phyloP scores from a whole-genome alignment of 192 early-diverging fungal species.

The Mortierella alpina region DNA sequence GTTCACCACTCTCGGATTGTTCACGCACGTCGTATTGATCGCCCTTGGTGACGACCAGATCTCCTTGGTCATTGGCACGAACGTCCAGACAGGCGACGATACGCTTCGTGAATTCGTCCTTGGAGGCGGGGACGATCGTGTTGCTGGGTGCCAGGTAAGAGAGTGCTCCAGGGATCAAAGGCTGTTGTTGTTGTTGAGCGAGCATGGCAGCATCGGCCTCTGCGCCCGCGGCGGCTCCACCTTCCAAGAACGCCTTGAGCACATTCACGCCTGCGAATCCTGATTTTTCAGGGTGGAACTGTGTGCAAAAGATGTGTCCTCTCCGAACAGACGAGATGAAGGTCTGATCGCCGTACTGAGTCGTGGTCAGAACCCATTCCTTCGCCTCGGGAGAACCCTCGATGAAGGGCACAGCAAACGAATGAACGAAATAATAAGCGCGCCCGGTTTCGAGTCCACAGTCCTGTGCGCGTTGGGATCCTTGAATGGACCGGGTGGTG shows the following conservation, averaged over 20 bases:
- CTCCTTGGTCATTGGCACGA: conserved; percentile 95
- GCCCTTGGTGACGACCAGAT: conserved; percentile 99
- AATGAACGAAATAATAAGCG: conserved; percentile 98
- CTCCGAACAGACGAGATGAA: conserved; percentile 87
- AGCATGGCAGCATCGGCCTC: conserved; percentile 15
- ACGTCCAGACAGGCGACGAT: conserved; percentile 99
- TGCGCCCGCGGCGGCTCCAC: conserved; percentile 37
- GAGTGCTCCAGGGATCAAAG: conserved; percentile 26
- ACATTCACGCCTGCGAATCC: conserved; percentile 89
- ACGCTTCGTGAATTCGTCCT: conserved; percentile 82
- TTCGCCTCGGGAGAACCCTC: conserved; percentile 54
- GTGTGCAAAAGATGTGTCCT: conserved; percentile 94
- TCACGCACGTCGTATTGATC: conserved; percentile 99
- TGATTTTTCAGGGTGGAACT: conserved; percentile 99
- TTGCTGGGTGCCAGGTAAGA: conserved; percentile 18
- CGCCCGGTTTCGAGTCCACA: conserved; percentile 43
- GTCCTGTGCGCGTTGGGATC: conserved; percentile 9
- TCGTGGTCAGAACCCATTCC: conserved; percentile 84
- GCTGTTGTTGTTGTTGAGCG: conserved; percentile 1
- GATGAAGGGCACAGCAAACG: conserved; percentile 83
- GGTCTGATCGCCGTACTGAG: conserved; percentile 88
- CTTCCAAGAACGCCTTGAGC: conserved; percentile 82
- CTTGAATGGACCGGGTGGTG: conserved; percentile 60
- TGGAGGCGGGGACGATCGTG: conserved; percentile 19
- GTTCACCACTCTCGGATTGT: conserved; percentile 41